Conservation (phyloP, 441 rosid genomes). For the Adansonia grandidieri region DNA sequence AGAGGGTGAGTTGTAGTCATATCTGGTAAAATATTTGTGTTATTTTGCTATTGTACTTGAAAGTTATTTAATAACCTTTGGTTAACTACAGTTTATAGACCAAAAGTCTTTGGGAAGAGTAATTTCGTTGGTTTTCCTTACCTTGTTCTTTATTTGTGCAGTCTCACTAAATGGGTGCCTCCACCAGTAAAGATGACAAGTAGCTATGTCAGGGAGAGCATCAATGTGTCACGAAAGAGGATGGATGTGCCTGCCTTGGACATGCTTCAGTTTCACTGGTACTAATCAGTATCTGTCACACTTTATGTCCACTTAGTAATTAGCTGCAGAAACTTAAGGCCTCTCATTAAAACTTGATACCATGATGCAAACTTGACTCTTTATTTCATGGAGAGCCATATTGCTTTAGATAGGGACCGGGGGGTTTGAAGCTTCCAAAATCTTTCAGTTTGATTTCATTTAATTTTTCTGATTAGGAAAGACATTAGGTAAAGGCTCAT, state of each 20-base stretch:
- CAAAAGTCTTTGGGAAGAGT: neutral
- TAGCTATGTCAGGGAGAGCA: conserved; percentile 65
- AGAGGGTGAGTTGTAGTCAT: conserved; percentile 64
- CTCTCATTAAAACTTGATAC: neutral
- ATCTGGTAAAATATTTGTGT: conserved; percentile 11
- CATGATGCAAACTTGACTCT: conserved; percentile 9
- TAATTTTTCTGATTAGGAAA: conserved; percentile 7
- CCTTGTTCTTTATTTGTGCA: conserved; percentile 41
- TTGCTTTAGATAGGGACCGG: neutral
- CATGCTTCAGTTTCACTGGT: conserved; percentile 99
- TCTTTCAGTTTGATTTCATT: neutral
- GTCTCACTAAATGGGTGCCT: conserved; percentile 97
- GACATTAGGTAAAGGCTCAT: neutral
- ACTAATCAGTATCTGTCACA: conserved; percentile 16
- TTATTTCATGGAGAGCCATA: conserved; percentile 6
- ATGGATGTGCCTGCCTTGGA: conserved; percentile 94
- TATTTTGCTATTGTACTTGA: neutral
- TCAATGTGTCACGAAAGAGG: conserved; percentile 78
- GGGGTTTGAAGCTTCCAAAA: conserved; percentile 3
- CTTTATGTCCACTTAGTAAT: conserved; percentile 8
- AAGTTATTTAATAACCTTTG: neutral
- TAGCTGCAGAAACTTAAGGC: neutral
- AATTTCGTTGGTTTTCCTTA: neutral
- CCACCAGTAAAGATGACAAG: conserved; percentile 94
- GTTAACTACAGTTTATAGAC: neutral